phyloP scores from a whole-genome alignment of 306 rosid species.

The Prunus armeniaca region DNA sequence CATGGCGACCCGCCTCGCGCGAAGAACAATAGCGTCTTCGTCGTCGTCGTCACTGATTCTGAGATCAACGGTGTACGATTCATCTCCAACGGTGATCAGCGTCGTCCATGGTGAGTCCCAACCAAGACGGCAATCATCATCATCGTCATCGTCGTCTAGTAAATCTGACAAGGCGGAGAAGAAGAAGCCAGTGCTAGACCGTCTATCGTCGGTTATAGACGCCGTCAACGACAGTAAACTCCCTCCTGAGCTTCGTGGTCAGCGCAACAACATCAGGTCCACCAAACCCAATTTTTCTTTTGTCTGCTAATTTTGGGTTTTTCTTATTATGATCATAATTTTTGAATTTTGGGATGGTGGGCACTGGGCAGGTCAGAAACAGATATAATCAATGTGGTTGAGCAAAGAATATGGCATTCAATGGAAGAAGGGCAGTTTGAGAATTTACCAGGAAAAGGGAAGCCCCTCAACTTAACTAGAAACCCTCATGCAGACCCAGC shows the following conservation, averaged over 20 bases:
- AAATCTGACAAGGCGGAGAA: constrained; percentile 54
- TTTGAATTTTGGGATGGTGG: neutral
- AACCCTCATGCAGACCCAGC: constrained; percentile 96
- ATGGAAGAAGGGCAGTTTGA: constrained; percentile 95
- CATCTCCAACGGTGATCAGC: neutral
- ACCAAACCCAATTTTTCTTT: neutral
- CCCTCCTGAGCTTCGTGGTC: constrained; percentile 89
- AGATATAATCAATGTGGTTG: constrained; percentile 78
- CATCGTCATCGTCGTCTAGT: constrained; percentile 38
- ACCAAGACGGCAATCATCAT: neutral
- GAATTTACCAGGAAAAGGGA: constrained; percentile 89
- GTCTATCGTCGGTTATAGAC: constrained; percentile 69
- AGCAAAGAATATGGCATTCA: constrained; percentile 92
- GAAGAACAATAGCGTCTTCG: constrained; percentile 7
- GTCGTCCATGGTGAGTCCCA: too few relatives aligned
- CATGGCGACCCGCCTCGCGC: constrained; percentile 47
- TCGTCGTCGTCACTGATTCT: constrained; percentile 17
- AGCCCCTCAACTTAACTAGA: constrained; percentile 59
- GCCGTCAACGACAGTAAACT: constrained; percentile 75
- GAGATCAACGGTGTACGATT: constrained; percentile 22
- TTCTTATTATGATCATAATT: neutral
- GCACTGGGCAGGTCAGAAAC: constrained; percentile 67
- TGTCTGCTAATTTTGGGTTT: neutral
- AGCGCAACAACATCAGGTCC: constrained; percentile 72
- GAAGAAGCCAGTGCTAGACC: constrained; percentile 57